Base-by-base conservation (phyloP, 2,329 filamentous ascomycete species). In the Botrytis galanthina region DNA sequence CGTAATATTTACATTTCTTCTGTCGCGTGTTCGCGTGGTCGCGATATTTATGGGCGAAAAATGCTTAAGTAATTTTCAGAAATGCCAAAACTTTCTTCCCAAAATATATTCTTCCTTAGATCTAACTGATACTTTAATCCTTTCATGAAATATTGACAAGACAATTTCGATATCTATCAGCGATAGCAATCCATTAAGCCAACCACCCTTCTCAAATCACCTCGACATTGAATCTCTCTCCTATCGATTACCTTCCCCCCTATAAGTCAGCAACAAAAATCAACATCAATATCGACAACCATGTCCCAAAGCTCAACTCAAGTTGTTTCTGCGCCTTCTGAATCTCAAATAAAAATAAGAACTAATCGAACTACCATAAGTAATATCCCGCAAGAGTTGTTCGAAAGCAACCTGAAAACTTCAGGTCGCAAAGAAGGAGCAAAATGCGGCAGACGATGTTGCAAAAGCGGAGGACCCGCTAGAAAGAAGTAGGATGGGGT, bases 1-100 rank as follows among this genome's bases (percentile, higher is more conserved):
- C 14, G 14, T 18, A 3, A 5, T 29, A 1, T 29, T 14, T 2
- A 1, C 1, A 18, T n/a, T 62, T 4, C 0, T 16, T 5, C 26
- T 14, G 1, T 62, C 12, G 16, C 8, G 37, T 16, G 16, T 16
- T 29, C 51, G 5, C 51, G 14, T 14, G 5, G 2, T 29, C n/a
- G 26, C 22, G 60, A 8, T 29, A 5, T 62, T 39, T 14, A 42
- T 29, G 37, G n/a, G 14, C 35, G 16, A 10, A 62, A 9, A 7
- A 1, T 62, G 14, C 22, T 26, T 7, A 62, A 39, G 14, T 62
- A n/a, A 5, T 18, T 16, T 6, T 39, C 22, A 18, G 3, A 62
- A 12, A 37, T n/a, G 6, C 22, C 26, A 7, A 39, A 3, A 62
- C 4, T 7, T 1, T 62, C 35, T 61, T 61, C 22, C 26, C 14